Base-by-base conservation (phyloP, 305 asterid species). In the Fraxinus floribunda region DNA sequence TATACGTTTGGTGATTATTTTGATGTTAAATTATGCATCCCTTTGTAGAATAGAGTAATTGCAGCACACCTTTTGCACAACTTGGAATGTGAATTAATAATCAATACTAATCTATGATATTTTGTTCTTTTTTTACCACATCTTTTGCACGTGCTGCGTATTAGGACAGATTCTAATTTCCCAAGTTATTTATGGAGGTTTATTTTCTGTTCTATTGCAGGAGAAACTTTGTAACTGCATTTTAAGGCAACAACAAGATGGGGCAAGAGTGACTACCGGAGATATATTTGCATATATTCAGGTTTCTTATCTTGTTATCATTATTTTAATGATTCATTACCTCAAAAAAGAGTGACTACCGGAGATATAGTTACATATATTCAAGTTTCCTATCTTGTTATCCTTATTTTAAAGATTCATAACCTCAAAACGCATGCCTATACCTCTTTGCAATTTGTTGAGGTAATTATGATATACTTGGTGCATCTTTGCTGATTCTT, bases 221-320 rank as follows among this genome's bases (percentile, higher is more conserved):
- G 99, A 92, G 84, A 95, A 95, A 87, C 94, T 94, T 74, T 91
- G 89, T 72, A 92, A 89, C 75, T 94, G 97, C 97, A 90, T 92
- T 60, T 86, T 87, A 92, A 90, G 97, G 89, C 95, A 92, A 88
- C 97, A 94, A 87, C 97, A 95, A 85, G 93, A 89, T n/a, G 99
- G 97, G n/a, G 88, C 89, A 62, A 88, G 97, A 89, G 94, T 95
- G 80, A 90, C 90, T 86, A 77, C 94, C 18, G 88, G 89, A 52
- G 97, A 94, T 82, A 87, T 95, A 55, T 79, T 93, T 36, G 92
- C 89, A 79, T 91, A 92, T 85, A 73, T 94, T 32, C 97, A 94
- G 98, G 99, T 95, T 32, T 80, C 34, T 41, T 35, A 76, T 75
- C 74, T 76, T 22, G 10, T 20, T 46, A 26, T 81, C 46, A 41